Percentiles rank a stretch among this genome's conserved stretches.
Conservation (phyloP, 805 yeast genomes). For the Clavispora vitiphila region DNA sequence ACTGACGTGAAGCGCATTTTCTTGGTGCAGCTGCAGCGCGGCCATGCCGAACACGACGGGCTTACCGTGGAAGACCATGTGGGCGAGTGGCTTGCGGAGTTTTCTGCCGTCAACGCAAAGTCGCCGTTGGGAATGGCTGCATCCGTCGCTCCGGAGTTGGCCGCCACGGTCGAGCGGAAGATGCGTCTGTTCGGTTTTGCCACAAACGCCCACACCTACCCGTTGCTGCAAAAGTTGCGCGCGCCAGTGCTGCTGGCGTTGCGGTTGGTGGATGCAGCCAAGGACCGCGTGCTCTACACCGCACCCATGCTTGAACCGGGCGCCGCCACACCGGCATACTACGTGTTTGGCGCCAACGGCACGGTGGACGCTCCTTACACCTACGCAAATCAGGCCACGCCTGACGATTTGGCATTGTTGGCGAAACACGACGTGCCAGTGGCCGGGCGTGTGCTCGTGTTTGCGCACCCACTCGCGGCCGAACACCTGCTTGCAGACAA, state of each 20-base stretch:
- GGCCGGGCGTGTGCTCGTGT: constrained; percentile 25
- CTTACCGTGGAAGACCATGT: constrained; percentile 23
- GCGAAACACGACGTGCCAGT: constrained; percentile 15
- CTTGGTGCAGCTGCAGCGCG: constrained; percentile 26
- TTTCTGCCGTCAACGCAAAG: constrained; percentile 21
- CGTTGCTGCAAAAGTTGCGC: constrained; percentile 6
- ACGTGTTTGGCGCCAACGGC: constrained; percentile 24
- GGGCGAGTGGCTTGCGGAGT: constrained; percentile 22
- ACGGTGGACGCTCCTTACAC: constrained; percentile 21
- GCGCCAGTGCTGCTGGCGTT: constrained; percentile 25
- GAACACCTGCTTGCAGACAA: constrained; percentile 9
- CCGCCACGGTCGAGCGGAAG: constrained; percentile 19
- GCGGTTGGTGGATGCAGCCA: constrained; percentile 18
- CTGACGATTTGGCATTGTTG: constrained; percentile 23
- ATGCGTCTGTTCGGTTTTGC: constrained; percentile 27
- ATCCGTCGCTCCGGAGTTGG: constrained; percentile 22
- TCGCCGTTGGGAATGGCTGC: constrained; percentile 19
- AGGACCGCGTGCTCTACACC: constrained; percentile 20
- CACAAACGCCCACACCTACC: constrained; percentile 14
- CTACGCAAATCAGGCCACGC: constrained; percentile 27
- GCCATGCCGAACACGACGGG: constrained; percentile 11
- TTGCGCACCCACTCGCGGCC: constrained; percentile 11
- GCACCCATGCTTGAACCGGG: constrained; percentile 22
- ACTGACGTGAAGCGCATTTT: constrained; percentile 66
- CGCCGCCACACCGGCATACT: constrained; percentile 27